Percentiles rank a stretch among this genome's conserved stretches.
Evolutionary conservation across 257 asterid genomes (phyloP).

Genomic region (Solanum habrochaites): DNA sequence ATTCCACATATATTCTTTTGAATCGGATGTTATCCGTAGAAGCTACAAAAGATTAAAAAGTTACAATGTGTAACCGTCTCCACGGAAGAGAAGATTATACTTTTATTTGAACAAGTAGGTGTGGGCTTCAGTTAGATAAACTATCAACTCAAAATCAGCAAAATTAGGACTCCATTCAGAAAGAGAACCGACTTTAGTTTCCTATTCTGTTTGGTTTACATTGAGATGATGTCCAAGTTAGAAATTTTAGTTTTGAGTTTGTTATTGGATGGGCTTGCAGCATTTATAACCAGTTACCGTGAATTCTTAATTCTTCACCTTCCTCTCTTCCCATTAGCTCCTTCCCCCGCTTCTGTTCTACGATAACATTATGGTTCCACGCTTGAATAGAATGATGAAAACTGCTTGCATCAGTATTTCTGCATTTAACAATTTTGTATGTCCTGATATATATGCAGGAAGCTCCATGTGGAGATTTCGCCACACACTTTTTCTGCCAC

Average conservation of each 20-base stretch:
- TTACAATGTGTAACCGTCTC: not conserved
- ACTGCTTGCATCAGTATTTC: not conserved
- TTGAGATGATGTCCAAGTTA: not conserved
- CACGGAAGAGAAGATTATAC: not conserved
- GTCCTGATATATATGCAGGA: constrained; percentile 32
- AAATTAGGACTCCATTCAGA: not conserved
- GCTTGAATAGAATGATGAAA: not conserved
- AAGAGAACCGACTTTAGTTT: not conserved
- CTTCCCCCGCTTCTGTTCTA: not conserved
- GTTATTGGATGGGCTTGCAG: not conserved
- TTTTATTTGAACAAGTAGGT: not conserved
- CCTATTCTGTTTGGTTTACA: not conserved
- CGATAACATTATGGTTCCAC: not conserved
- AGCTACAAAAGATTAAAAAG: not conserved
- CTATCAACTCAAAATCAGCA: not conserved
- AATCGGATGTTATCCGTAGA: not conserved
- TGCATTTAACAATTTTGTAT: not conserved
- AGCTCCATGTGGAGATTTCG: constrained; percentile 87
- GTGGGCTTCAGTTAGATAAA: not conserved
- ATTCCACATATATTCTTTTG: not conserved
- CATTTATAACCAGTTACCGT: not conserved
- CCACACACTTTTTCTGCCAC: constrained; percentile 84
- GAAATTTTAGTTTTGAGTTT: not conserved
- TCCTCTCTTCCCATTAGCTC: not conserved
- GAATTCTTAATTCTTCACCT: not conserved